Conservation (phyloP, 768 basidiomycete genomes). For the Chalciporus piperatus region DNA sequence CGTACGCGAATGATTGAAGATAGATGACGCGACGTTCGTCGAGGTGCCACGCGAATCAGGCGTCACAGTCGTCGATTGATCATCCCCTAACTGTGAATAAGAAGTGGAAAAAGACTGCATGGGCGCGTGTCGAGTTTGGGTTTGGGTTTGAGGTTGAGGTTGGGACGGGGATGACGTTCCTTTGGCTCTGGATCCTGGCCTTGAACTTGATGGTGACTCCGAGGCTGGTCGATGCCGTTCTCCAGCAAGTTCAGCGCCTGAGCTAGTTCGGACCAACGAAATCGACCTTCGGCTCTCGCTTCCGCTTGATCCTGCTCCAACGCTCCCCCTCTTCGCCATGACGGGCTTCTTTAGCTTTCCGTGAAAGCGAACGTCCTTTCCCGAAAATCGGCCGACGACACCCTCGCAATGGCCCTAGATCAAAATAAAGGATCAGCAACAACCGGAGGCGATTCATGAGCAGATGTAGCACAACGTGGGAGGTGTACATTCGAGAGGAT, state of each 20-base stretch:
- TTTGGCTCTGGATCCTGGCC: conserved; percentile 19
- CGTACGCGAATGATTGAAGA: neutral
- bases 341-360: conserved; percentile 76
- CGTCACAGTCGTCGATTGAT: neutral
- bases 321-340: conserved; percentile 60
- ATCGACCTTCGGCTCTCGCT: conserved; percentile 17
- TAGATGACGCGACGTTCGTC: neutral
- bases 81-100: conserved; percentile 16
- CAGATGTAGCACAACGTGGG: no score
- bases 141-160: conserved; percentile 9
- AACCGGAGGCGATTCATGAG: neutral
- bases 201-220: conserved; percentile 17
- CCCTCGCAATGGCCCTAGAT: conserved; percentile 82
- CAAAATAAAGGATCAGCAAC: neutral
- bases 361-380: conserved; percentile 63
- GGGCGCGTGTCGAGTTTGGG: neutral
- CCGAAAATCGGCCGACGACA: conserved; percentile 74
- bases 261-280: conserved; percentile 10
- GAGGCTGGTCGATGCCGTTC: conserved; percentile 9
- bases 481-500: neutral
- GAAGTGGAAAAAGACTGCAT: conserved; percentile 18
- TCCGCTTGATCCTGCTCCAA: conserved; percentile 1
- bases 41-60: conserved; percentile 8
- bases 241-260: neutral
- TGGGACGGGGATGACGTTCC: conserved; percentile 15